Evolutionary conservation across 1,139 yeast species (phyloP).

Genomic region (Geotrichum europaeum): DNA sequence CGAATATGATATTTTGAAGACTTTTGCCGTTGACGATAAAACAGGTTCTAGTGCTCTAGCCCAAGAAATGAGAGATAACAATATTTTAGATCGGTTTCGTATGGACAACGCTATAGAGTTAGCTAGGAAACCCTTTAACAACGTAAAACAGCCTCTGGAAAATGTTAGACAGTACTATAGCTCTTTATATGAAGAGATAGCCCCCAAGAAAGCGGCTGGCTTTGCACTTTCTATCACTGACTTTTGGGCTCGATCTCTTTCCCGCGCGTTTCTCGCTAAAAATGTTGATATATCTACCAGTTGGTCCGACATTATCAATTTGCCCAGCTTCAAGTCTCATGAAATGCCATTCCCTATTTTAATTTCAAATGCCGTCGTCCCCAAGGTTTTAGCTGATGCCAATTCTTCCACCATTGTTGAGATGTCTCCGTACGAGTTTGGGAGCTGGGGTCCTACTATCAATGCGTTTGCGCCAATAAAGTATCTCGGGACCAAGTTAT

Average conservation of each 20-base stretch:
- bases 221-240: slow-evolving; percentile 67
- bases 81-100: not conserved
- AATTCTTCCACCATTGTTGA: slow-evolving; percentile 72
- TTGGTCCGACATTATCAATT: slow-evolving; percentile 55
- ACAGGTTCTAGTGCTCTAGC: not conserved
- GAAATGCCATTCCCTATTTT: slow-evolving; percentile 81
- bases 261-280: slow-evolving; percentile 57
- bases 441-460: slow-evolving; percentile 82
- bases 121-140: not conserved
- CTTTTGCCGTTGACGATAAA: not conserved
- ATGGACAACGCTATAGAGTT: not conserved
- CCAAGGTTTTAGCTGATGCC: slow-evolving; percentile 49
- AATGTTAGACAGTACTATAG: slow-evolving; percentile 46
- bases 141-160: slow-evolving; percentile 1
- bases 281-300: slow-evolving; percentile 55
- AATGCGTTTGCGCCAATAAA: slow-evolving; percentile 60
- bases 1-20: not conserved
- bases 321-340: slow-evolving; percentile 46
- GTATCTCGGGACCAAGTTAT: slow-evolving; percentile 65
- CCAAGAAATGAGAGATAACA: not conserved
- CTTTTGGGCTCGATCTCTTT: slow-evolving; percentile 78
- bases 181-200: slow-evolving; percentile 44
- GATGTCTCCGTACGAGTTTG: slow-evolving; percentile 74
- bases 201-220: slow-evolving; percentile 62
- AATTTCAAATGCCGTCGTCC: slow-evolving; percentile 70